Percentiles rank a stretch among this genome's conserved stretches.
These are phyloP conservation scores for Curvularia eragrostidis DNA, from an alignment of 2,329 filamentous ascomycete species.

Conservation along the genomic window DNA sequence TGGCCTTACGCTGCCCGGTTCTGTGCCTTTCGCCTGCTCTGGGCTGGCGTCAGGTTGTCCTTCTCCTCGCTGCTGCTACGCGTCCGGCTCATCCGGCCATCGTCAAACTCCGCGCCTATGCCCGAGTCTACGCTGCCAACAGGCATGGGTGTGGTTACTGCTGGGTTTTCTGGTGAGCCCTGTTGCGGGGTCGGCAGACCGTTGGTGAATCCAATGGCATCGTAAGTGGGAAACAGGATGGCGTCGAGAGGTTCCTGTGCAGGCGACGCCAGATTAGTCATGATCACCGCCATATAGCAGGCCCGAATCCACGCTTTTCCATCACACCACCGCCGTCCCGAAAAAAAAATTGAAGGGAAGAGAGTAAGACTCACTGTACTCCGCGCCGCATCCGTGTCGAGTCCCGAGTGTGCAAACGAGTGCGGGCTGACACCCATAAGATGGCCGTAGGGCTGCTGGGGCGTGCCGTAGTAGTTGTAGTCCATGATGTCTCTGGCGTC, in stretches of 20 bases:
- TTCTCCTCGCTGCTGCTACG: conserved; percentile 58
- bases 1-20: conserved; percentile 72
- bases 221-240: conserved; percentile 41
- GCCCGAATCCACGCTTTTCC: conserved; percentile 19
- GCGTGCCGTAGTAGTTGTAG: conserved; percentile 61
- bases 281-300: not conserved
- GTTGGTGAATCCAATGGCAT: conserved; percentile 40
- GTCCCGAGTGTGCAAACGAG: conserved; percentile 39
- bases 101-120: conserved; percentile 50
- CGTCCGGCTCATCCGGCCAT: conserved; percentile 39
- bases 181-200: conserved; percentile 39
- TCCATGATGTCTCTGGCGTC: conserved; percentile 55
- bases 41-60: conserved; percentile 55
- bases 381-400: conserved; percentile 48
- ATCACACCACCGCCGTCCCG: not conserved
- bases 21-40: conserved; percentile 70
- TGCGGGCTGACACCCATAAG: conserved; percentile 56
- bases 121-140: conserved; percentile 54
- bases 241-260: conserved; percentile 55
- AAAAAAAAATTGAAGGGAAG: not conserved
- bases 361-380: conserved; percentile 41
- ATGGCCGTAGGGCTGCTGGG: conserved; percentile 55
- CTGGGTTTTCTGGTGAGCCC: conserved; percentile 41
- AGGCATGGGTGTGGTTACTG: conserved; percentile 40
- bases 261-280: conserved; percentile 30